A percentile compares a stretch with the other conserved stretches of the same genome.
These are phyloP conservation scores for Candida ovalis DNA, from an alignment of 805 yeast species.

Conservation along the genomic window DNA sequence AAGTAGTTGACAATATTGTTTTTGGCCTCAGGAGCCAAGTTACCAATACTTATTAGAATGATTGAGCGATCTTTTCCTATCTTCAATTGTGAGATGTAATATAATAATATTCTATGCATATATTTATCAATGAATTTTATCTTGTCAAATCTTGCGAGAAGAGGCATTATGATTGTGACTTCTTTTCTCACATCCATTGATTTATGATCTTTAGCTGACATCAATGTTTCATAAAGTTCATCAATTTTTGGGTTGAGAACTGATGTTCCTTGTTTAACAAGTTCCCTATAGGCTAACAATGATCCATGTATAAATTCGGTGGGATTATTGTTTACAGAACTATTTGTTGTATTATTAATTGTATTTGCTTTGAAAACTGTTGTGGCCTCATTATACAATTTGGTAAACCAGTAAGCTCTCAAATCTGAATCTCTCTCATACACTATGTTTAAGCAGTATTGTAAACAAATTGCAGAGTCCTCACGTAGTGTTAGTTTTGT, in stretches of 20 bases:
- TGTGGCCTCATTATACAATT: constrained; percentile 40
- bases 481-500: constrained; percentile 66
- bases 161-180: constrained; percentile 78
- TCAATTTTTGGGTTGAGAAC: constrained; percentile 70
- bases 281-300: constrained; percentile 73
- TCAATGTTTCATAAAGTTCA: constrained; percentile 70
- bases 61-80: constrained; percentile 69
- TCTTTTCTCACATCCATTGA: constrained; percentile 74
- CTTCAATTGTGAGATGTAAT: constrained; percentile 74
- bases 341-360: constrained; percentile 4
- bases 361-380: constrained; percentile 22
- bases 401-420: constrained; percentile 71
- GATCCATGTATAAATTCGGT: constrained; percentile 85
- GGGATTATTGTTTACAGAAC: constrained; percentile 20
- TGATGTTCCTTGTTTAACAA: constrained; percentile 67
- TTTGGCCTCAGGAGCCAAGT: constrained; percentile 74
- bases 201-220: constrained; percentile 73
- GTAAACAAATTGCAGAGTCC: constrained; percentile 81
- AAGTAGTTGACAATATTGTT: constrained; percentile 83
- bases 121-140: constrained; percentile 73
- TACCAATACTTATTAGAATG: constrained; percentile 78
- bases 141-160: constrained; percentile 74
- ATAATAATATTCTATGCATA: constrained; percentile 72
- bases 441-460: constrained; percentile 73
- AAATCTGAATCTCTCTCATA: constrained; percentile 71